Conservation (phyloP, 2,329 filamentous ascomycete species). For the Curvularia lunata region DNA sequence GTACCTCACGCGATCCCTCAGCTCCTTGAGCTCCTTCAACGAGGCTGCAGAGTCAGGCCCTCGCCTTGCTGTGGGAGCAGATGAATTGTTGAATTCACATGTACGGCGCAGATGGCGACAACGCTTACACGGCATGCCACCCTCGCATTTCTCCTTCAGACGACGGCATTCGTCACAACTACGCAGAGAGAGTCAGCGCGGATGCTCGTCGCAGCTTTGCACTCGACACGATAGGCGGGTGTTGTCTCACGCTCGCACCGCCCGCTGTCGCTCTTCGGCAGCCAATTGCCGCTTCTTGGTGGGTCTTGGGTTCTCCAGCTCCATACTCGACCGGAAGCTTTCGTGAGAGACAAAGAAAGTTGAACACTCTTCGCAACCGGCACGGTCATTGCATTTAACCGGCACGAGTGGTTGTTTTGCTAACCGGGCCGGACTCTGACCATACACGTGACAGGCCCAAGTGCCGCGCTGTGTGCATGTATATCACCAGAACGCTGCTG, state of each 20-base stretch:
- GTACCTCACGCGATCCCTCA: constrained; percentile 14
- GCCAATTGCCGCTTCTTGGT: constrained; percentile 20
- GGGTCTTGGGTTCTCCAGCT: constrained; percentile 16
- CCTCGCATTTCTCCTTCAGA: constrained; percentile 64
- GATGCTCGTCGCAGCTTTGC: background rate
- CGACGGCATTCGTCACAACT: constrained; percentile 63
- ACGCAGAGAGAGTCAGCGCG: constrained; percentile 9
- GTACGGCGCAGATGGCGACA: constrained; percentile 60
- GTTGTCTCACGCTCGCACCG: constrained; percentile 20
- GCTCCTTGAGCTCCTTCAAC: constrained; percentile 13
- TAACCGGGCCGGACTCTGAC: background rate
- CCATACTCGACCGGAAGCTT: constrained; percentile 7
- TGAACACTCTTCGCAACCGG: background rate
- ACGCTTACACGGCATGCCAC: constrained; percentile 61
- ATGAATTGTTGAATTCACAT: constrained; percentile 42
- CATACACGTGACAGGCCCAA: background rate
- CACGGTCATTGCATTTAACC: background rate
- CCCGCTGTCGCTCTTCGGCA: constrained; percentile 21
- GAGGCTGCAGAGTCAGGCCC: constrained; percentile 1
- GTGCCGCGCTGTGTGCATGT: background rate
- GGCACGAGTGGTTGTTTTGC: background rate
- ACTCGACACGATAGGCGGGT: background rate
- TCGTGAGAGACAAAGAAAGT: background rate
- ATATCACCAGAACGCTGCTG: background rate
- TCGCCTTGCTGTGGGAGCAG: constrained; percentile 9